phyloP scores from a whole-genome alignment of 2,329 filamentous ascomycete genomes.

The Paraphoma chrysanthemicola region DNA sequence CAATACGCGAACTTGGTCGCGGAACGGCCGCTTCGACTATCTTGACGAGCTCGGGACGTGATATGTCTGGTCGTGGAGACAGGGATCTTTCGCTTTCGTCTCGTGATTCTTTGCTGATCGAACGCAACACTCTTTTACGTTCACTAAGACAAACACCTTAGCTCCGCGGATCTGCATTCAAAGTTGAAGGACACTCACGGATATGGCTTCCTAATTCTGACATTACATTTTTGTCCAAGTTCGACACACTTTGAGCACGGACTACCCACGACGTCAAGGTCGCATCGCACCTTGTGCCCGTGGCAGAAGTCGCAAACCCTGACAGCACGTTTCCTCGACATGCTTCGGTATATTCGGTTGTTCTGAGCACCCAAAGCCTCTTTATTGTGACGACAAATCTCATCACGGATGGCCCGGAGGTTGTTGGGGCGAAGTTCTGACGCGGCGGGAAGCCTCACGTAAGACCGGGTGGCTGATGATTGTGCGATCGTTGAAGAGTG shows the following conservation, averaged over 20 bases:
- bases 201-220: constrained; percentile 14
- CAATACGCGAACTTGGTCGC: background rate
- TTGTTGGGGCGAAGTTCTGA: background rate
- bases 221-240: constrained; percentile 3
- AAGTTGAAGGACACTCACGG: background rate
- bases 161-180: background rate
- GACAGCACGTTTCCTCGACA: constrained; percentile 13
- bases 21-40: background rate
- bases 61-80: background rate
- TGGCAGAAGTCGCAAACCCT: constrained; percentile 17
- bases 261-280: constrained; percentile 4
- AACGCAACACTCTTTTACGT: background rate
- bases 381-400: too few relatives aligned
- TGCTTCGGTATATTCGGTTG: constrained; percentile 11
- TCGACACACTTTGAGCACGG: constrained; percentile 15
- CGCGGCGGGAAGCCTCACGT: background rate
- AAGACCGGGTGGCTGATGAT: too few relatives aligned
- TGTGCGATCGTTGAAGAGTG: too few relatives aligned
- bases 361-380: background rate
- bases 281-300: constrained; percentile 14
- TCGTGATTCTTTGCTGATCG: background rate
- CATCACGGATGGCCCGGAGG: background rate
- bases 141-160: background rate
- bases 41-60: background rate
- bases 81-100: too few relatives aligned